Evolutionary conservation across 1,284 basidiomycete species (phyloP).

Genomic region (Ceratobasidium sp.): DNA sequence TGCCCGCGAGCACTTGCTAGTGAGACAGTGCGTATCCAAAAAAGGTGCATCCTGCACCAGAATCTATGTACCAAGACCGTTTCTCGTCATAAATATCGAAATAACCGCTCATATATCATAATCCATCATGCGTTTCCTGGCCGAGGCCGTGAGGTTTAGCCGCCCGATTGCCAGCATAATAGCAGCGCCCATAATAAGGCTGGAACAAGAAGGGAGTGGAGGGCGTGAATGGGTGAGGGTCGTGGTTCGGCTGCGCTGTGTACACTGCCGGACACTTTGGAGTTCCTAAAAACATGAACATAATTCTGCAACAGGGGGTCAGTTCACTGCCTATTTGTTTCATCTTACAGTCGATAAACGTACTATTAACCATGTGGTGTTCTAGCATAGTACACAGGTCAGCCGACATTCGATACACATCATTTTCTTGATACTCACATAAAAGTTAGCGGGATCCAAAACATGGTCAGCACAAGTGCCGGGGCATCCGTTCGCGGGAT

Average conservation of each 20-base stretch:
- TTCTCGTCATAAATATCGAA: constrained; percentile 43
- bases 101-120: constrained; percentile 18
- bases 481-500: constrained; percentile 74
- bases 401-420: neutral
- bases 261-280: constrained; percentile 33
- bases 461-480: constrained; percentile 76
- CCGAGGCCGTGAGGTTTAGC: neutral
- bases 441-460: constrained; percentile 72
- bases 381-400: neutral
- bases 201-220: neutral
- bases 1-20: neutral
- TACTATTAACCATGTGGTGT: constrained; percentile 44
- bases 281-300: constrained; percentile 42
- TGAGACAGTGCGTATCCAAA: neutral
- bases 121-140: neutral
- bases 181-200: constrained; percentile 3
- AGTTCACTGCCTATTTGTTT: neutral
- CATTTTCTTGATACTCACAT: constrained; percentile 47
- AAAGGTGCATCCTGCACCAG: neutral
- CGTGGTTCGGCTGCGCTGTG: constrained; percentile 12
- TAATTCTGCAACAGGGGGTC: constrained; percentile 21
- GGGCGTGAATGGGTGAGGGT: constrained; percentile 1
- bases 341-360: neutral
- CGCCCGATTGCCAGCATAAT: constrained; percentile 6
- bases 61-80: constrained; percentile 31